A percentile compares a stretch with the other conserved stretches of the same genome.
Conservation (phyloP, 805 yeast genomes). For the Ogataea paradorogensis region DNA sequence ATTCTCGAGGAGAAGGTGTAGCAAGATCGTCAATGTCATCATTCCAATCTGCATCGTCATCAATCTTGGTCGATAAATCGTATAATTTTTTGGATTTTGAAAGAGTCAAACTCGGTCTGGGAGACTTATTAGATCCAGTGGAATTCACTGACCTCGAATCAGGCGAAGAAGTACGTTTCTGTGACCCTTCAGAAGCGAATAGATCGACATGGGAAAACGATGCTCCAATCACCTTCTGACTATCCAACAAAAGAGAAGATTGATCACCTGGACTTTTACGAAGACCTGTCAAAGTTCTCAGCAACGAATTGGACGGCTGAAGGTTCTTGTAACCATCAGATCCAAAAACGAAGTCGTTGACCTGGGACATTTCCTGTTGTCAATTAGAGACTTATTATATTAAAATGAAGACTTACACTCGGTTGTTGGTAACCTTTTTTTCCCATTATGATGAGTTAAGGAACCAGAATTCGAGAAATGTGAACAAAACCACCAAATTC, state of each 20-base stretch:
- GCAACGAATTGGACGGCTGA: slow-evolving; percentile 23
- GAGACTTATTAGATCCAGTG: slow-evolving; percentile 11
- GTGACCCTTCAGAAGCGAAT: slow-evolving; percentile 16
- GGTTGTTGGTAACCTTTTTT: slow-evolving; percentile 35
- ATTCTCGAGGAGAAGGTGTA: slow-evolving; percentile 17
- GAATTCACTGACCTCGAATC: slow-evolving; percentile 19
- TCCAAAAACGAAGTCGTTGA: slow-evolving; percentile 30
- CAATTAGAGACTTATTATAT: slow-evolving; percentile 1
- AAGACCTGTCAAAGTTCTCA: slow-evolving; percentile 25
- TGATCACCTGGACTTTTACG: slow-evolving; percentile 18
- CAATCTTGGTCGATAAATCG: slow-evolving; percentile 36
- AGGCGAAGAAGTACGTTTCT: slow-evolving; percentile 19
- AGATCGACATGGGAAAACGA: slow-evolving; percentile 53
- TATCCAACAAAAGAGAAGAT: slow-evolving; percentile 7
- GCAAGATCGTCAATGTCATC: slow-evolving; percentile 57
- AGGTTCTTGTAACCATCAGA: slow-evolving; percentile 20
- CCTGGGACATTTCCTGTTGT: slow-evolving; percentile 28
- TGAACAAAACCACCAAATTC: neutral
- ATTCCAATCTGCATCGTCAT: slow-evolving; percentile 91
- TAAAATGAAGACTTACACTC: slow-evolving; percentile 23
- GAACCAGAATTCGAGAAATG: neutral
- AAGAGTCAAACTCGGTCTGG: slow-evolving; percentile 17
- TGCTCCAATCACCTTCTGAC: slow-evolving; percentile 48
- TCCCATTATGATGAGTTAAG: slow-evolving; percentile 19
- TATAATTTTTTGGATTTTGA: slow-evolving; percentile 4